Evolutionary conservation across 768 basidiomycete species (phyloP).

Genomic region (Sutorius australiensis): DNA sequence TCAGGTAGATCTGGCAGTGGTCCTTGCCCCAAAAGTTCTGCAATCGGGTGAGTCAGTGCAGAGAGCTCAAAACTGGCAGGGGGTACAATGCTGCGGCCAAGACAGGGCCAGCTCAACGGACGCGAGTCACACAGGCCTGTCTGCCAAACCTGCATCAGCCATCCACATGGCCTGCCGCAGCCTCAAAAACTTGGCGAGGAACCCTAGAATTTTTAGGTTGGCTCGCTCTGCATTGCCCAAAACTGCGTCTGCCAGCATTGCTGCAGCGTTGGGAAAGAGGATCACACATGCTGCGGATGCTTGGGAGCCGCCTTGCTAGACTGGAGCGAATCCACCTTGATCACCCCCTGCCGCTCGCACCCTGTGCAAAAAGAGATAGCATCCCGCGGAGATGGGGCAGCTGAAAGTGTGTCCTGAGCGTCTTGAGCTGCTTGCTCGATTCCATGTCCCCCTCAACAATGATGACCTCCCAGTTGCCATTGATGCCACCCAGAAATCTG

Average conservation of each 20-base stretch:
- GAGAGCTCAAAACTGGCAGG: background rate
- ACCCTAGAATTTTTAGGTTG: conserved; percentile 88
- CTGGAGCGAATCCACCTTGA: conserved; percentile 86
- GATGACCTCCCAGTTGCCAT: conserved; percentile 91
- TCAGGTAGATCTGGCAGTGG: conserved; percentile 89
- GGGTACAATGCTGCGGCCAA: conserved; percentile 90
- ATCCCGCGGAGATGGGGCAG: conserved; percentile 82
- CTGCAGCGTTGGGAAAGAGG: background rate
- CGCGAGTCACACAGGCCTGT: conserved; percentile 93
- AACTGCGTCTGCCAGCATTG: no score
- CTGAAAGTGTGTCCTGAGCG: conserved; percentile 78
- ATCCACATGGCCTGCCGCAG: conserved; percentile 95
- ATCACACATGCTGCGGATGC: conserved; percentile 64
- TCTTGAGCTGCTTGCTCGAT: conserved; percentile 67
- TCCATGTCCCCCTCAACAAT: conserved; percentile 67
- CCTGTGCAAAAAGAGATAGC: conserved; percentile 98
- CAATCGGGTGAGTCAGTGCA: background rate
- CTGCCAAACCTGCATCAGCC: conserved; percentile 93
- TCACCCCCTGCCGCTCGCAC: conserved; percentile 97
- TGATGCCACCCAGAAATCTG: conserved; percentile 82
- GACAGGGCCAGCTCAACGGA: conserved; percentile 87
- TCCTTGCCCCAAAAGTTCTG: conserved; percentile 99
- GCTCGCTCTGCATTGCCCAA: conserved; percentile 68
- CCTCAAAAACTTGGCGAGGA: conserved; percentile 88
- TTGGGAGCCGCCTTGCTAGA: conserved; percentile 75